phyloP scores from a whole-genome alignment of 768 basidiomycete genomes.

The Boletus coccyginus region DNA sequence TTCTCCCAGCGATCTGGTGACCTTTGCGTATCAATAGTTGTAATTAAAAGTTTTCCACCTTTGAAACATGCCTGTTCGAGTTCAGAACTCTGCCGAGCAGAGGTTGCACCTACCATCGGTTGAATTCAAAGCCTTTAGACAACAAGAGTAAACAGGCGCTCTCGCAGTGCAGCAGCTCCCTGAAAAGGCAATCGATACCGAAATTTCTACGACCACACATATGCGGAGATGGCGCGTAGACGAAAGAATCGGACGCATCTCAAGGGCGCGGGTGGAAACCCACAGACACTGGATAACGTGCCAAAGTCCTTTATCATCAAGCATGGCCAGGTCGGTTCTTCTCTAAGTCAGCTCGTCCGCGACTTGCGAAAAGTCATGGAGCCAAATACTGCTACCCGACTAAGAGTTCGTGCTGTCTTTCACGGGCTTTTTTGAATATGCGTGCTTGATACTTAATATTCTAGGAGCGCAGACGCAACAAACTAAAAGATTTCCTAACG shows the following conservation, averaged over 20 bases:
- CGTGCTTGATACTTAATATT: constrained; percentile 15
- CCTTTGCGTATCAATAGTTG: constrained; percentile 7
- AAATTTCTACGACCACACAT: constrained; percentile 9
- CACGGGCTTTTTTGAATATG: neutral
- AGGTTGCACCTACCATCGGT: neutral
- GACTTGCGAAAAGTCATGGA: constrained; percentile 97
- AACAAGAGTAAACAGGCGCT: constrained; percentile 28
- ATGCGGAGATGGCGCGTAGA: constrained; percentile 57
- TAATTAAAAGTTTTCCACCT: neutral
- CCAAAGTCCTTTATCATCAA: constrained; percentile 98
- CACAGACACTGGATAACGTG: constrained; percentile 35
- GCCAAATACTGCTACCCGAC: constrained; percentile 91
- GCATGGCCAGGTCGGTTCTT: constrained; percentile 89
- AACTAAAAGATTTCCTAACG: constrained; percentile 89
- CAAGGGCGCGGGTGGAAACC: constrained; percentile 48
- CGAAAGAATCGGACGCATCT: constrained; percentile 82
- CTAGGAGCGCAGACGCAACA: constrained; percentile 88
- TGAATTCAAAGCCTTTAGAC: constrained; percentile 1
- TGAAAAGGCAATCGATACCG: constrained; percentile 20
- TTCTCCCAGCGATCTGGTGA: constrained; percentile 3
- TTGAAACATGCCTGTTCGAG: neutral
- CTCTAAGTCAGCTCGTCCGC: constrained; percentile 83
- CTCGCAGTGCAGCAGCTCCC: constrained; percentile 2
- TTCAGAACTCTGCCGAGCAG: neutral
- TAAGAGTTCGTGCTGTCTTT: constrained; percentile 56